These are phyloP conservation scores for Mycena rosella DNA, from an alignment of 768 basidiomycete genomes.

Conservation along the genomic window DNA sequence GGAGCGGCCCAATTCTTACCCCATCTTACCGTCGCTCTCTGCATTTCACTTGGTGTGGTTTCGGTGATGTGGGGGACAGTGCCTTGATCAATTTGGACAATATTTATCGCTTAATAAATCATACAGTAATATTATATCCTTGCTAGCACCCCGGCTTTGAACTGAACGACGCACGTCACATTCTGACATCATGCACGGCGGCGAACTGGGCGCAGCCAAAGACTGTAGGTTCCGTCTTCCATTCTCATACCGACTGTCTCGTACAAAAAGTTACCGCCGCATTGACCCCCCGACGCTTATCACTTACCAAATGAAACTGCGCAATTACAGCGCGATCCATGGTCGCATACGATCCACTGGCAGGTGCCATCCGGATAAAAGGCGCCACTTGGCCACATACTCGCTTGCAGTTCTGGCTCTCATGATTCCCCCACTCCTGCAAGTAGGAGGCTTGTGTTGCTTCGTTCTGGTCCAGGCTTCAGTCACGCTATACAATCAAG, in stretches of 20 bases:
- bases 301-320: constrained; percentile 25
- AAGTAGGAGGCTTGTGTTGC: constrained; percentile 16
- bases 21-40: constrained; percentile 9
- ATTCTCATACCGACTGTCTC: not conserved
- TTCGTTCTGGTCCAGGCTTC: constrained; percentile 15
- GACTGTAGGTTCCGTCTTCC: no score
- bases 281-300: constrained; percentile 15
- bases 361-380: constrained; percentile 22
- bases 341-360: not conserved
- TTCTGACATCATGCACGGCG: no score
- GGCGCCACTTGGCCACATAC: not conserved
- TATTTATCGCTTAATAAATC: constrained; percentile 14
- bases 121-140: no score
- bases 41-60: constrained; percentile 11
- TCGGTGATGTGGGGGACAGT: constrained; percentile 22
- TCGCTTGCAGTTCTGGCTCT: not conserved
- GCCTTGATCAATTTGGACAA: constrained; percentile 19
- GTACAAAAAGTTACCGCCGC: constrained; percentile 8
- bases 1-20: constrained; percentile 26
- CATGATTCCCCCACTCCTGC: constrained; percentile 11
- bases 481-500: constrained; percentile 33
- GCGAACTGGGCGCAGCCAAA: no score
- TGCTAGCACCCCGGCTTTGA: no score
- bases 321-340: constrained; percentile 26
- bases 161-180: no score